phyloP scores from a whole-genome alignment of 371 early-diverging fungal species.

The Nematocida sp. region DNA sequence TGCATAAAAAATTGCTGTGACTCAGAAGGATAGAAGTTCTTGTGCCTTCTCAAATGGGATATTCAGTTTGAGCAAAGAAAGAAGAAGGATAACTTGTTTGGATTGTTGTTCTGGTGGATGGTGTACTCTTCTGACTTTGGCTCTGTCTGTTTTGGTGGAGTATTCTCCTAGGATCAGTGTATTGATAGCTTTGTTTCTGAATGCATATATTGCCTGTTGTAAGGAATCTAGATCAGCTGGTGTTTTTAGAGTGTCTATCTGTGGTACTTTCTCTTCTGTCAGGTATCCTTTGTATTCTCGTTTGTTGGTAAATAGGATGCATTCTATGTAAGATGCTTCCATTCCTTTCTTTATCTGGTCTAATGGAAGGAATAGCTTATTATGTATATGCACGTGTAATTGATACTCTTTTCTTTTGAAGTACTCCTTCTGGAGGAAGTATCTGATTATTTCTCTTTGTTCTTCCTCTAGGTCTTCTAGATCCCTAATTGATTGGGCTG shows the following conservation, averaged over 20 bases:
- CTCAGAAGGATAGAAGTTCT: neutral
- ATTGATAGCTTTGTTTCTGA: slow-evolving; percentile 17
- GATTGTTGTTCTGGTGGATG: neutral
- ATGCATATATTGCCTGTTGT: neutral
- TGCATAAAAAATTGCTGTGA: slow-evolving; percentile 19
- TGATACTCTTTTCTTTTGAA: slow-evolving; percentile 12
- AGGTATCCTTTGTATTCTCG: slow-evolving; percentile 31
- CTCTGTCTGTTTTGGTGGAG: neutral
- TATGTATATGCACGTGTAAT: slow-evolving; percentile 17
- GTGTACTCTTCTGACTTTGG: neutral
- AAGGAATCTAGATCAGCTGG: neutral
- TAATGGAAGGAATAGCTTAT: slow-evolving; percentile 21
- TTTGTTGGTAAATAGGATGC: slow-evolving; percentile 1
- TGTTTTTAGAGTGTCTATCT: too few species aligned
- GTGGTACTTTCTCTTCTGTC: slow-evolving; percentile 20
- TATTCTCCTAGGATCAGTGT: slow-evolving; percentile 17
- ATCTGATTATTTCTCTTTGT: slow-evolving; percentile 17
- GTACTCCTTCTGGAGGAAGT: slow-evolving; percentile 39
- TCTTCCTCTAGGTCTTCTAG: slow-evolving; percentile 32
- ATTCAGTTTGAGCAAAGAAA: slow-evolving; percentile 21
- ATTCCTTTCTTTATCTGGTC: neutral
- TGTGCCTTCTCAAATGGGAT: neutral
- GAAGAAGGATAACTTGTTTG: neutral
- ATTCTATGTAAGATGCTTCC: neutral
- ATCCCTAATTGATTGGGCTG: slow-evolving; percentile 29